These are phyloP conservation scores for Mycena leptocephala DNA, from an alignment of 768 basidiomycete genomes.

Conservation along the genomic window DNA sequence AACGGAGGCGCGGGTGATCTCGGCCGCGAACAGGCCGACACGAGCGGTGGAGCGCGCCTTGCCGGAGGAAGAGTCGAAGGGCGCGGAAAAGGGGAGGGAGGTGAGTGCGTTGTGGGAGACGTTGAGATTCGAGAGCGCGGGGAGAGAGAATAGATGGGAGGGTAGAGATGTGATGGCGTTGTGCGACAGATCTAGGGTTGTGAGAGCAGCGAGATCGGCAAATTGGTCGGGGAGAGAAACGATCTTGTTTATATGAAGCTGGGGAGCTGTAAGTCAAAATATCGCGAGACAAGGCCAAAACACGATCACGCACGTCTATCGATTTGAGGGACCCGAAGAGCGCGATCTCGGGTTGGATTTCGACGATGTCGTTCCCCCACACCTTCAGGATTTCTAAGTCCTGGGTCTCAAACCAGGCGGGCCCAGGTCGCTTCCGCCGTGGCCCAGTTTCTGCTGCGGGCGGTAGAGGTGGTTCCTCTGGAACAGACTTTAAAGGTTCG, in stretches of 20 bases:
- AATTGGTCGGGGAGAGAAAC: slow-evolving; percentile 74
- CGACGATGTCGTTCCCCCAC: slow-evolving; percentile 85
- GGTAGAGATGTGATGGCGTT: slow-evolving; percentile 80
- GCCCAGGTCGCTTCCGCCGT: slow-evolving; percentile 60
- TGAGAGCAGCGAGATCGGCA: slow-evolving; percentile 77
- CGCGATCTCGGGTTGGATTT: slow-evolving; percentile 87
- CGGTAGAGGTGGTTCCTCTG: slow-evolving; percentile 71
- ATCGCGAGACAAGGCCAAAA: neutral
- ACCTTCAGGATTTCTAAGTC: slow-evolving; percentile 84
- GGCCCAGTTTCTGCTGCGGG: slow-evolving; percentile 54
- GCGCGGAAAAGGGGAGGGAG: slow-evolving; percentile 73
- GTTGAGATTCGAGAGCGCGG: slow-evolving; percentile 77
- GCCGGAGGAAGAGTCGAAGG: slow-evolving; percentile 63
- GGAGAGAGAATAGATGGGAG: slow-evolving; percentile 76
- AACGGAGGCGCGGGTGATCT: slow-evolving; percentile 71
- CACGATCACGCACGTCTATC: slow-evolving; percentile 75
- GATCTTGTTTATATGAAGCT: slow-evolving; percentile 87
- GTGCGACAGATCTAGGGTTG: slow-evolving; percentile 81
- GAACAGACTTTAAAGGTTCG: slow-evolving; percentile 76
- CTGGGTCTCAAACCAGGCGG: slow-evolving; percentile 88
- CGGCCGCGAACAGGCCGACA: slow-evolving; percentile 76
- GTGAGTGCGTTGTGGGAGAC: slow-evolving; percentile 80
- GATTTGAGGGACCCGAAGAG: slow-evolving; percentile 88
- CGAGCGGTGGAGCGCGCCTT: slow-evolving; percentile 50
- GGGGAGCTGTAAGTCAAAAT: slow-evolving; percentile 15